Conservation (phyloP, 768 basidiomycete species). For the Rhodocollybia butyracea region DNA sequence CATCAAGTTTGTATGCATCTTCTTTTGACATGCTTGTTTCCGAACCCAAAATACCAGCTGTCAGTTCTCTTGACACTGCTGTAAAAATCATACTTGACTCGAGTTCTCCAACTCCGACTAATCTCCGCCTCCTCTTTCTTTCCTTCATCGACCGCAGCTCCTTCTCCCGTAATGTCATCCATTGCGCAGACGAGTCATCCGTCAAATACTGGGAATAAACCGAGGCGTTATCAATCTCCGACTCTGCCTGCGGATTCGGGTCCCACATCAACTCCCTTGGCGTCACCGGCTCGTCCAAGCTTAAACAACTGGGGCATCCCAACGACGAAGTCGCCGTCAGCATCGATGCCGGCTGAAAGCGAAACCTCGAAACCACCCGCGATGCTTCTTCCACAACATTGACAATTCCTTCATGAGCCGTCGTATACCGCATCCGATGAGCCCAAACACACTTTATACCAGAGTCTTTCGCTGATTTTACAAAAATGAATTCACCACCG, state of each 20-base stretch:
- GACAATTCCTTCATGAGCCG: slow-evolving; percentile 53
- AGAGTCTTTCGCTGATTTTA: slow-evolving; percentile 48
- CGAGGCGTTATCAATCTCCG: background rate
- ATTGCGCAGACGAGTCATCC: background rate
- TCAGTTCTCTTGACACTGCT: too few relatives aligned
- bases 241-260: background rate
- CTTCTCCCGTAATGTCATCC: background rate
- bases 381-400: slow-evolving; percentile 49
- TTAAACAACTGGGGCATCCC: background rate
- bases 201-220: background rate
- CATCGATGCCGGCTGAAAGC: background rate
- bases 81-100: too few relatives aligned
- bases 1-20: too few relatives aligned
- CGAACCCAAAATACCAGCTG: too few relatives aligned
- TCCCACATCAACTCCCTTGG: background rate
- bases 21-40: too few relatives aligned
- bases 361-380: background rate
- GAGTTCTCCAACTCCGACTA: background rate
- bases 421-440: slow-evolving; percentile 63
- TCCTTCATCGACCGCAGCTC: background rate
- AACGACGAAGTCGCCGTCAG: background rate
- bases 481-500: slow-evolving; percentile 73
- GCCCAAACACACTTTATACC: slow-evolving; percentile 48
- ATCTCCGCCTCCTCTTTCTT: background rate
- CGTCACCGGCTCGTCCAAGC: background rate